Evolutionary conservation across 2,329 filamentous ascomycete genomes (phyloP).

Genomic region (Fusarium sp.): DNA sequence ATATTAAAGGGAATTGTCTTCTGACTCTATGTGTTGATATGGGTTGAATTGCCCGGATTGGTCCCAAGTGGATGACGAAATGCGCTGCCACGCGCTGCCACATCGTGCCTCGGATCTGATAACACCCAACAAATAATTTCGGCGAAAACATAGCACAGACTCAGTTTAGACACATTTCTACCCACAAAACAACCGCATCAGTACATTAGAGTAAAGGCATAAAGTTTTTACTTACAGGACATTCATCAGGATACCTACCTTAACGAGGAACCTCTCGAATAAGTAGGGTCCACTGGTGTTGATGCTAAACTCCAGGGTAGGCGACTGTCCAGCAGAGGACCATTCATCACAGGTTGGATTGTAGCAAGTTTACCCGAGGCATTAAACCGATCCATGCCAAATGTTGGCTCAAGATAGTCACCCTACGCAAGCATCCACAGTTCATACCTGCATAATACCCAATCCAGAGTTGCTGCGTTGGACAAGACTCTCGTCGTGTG

Average conservation of each 20-base stretch:
- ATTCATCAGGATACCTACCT: not conserved
- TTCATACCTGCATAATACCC: not conserved
- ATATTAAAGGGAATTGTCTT: not conserved
- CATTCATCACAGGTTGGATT: not conserved
- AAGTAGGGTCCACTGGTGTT: not conserved
- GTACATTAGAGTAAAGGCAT: not conserved
- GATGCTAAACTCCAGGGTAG: not conserved
- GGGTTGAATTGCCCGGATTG: not conserved
- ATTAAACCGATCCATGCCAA: not conserved
- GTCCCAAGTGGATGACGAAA: not conserved
- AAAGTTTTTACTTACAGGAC: not conserved
- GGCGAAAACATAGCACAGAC: not conserved
- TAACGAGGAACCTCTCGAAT: not conserved
- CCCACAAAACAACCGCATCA: not conserved
- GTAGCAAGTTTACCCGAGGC: not conserved
- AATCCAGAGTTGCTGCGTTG: not conserved
- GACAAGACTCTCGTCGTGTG: not conserved
- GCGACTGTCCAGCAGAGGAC: not conserved
- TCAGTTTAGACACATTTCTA: not conserved
- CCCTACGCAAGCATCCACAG: not conserved
- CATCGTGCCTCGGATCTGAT: not conserved
- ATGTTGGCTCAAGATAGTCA: not conserved
- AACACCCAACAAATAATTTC: not conserved
- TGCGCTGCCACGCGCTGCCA: not conserved
- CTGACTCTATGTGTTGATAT: not conserved